phyloP scores from a whole-genome alignment of 2,329 filamentous ascomycete species.

The Tolypocladium guangdongense region DNA sequence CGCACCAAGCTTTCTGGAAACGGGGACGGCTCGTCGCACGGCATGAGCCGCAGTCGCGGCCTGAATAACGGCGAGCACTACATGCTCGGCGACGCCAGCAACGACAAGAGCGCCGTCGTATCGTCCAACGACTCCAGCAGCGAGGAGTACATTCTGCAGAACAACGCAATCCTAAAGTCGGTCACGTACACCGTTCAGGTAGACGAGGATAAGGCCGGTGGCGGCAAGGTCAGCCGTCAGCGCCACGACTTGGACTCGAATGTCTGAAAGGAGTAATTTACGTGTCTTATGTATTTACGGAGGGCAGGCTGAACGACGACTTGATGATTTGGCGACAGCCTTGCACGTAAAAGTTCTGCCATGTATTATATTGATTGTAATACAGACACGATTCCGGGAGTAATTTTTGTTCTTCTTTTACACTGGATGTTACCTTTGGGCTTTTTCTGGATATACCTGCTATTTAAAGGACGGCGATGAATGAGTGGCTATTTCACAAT shows the following conservation, averaged over 20 bases:
- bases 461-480: not conserved
- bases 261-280: not conserved
- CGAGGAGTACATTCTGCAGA: constrained; percentile 27
- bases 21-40: constrained; percentile 15
- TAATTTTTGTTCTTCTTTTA: not conserved
- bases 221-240: not conserved
- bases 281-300: not conserved
- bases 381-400: not conserved
- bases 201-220: constrained; percentile 13
- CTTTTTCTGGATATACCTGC: not conserved
- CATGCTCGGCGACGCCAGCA: constrained; percentile 27
- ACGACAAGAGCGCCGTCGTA: constrained; percentile 18
- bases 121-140: constrained; percentile 17
- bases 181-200: constrained; percentile 30
- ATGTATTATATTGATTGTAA: not conserved
- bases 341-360: not conserved
- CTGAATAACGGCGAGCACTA: constrained; percentile 20
- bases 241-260: constrained; percentile 1
- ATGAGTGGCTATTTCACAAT: not conserved
- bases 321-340: not conserved
- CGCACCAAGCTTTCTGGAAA: constrained; percentile 24
- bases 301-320: too few species aligned
- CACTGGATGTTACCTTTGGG: not conserved
- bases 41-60: constrained; percentile 10
- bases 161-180: constrained; percentile 28